Base-by-base conservation (phyloP, 2,329 filamentous ascomycete genomes). In the Neonectria hederae region DNA sequence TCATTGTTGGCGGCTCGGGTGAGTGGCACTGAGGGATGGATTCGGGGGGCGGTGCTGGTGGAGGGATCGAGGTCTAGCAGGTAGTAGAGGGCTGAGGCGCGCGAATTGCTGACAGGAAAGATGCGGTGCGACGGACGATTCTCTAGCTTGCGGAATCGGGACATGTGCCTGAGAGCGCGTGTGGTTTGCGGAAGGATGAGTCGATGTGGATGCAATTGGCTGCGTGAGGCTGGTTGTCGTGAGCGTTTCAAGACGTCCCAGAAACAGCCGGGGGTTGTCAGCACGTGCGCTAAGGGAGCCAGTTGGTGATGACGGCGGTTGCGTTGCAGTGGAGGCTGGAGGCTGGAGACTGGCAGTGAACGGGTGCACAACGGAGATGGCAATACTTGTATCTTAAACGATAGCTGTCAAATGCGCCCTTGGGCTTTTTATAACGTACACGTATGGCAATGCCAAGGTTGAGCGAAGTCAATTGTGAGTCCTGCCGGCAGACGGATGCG, bases 1-100 rank as follows among this genome's bases (percentile, higher is more conserved):
- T 72, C 65, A 66, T 74, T 59, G 55, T 62, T 52, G 54, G 52
- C 63, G 63, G 60, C 49, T 43, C 60, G 52, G 43, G 45, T 48
- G 38, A 45, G 51, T 42, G 55, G 48, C 52, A 40, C 40, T 51
- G 62, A 59, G 52, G 59, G 49, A 60, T 55, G 59, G 52, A 54
- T 58, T 58, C 46, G 62, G 60, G 66, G 59, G 60, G 60, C 54
- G 51, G 60, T 58, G 60, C 49, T 63, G 26, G 43, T 35, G 46
- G 61, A 54, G 17, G 30, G 32, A 30, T 49, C 42, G 40, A 28
- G 43, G 42, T 22, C 30, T 43, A 11, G 40, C 5, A 1, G 32
- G 49, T 43, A 11, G 40, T 4, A 1, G 32, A 54, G 21, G 32
- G 28, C 19, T 38, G 32, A 28, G 11, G 54, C 40, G 32, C 42